Percentiles rank a stretch among this genome's conserved stretches.
Evolutionary conservation across 352 stramenopile genomes (phyloP).

Genomic region (Globisporangium canariense): DNA sequence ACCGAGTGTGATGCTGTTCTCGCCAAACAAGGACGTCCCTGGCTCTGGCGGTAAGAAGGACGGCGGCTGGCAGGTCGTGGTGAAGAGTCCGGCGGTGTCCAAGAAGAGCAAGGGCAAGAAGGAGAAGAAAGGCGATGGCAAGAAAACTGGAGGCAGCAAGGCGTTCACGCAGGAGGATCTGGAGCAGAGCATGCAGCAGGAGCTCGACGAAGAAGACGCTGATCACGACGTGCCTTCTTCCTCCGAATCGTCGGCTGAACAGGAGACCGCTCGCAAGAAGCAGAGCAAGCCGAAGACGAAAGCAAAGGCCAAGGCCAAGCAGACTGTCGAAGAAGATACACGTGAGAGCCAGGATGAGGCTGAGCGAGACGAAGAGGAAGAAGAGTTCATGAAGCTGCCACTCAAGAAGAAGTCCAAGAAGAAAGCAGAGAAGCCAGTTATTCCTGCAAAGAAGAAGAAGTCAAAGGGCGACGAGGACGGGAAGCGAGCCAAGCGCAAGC

Average conservation of each 20-base stretch:
- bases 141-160: background rate
- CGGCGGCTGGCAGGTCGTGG: slow-evolving; percentile 51
- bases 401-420: slow-evolving; percentile 49
- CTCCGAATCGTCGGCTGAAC: slow-evolving; percentile 17
- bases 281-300: slow-evolving; percentile 19
- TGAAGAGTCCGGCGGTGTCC: slow-evolving; percentile 48
- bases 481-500: slow-evolving; percentile 38
- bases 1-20: slow-evolving; percentile 39
- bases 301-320: background rate
- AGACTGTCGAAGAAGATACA: background rate
- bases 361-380: slow-evolving; percentile 17
- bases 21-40: slow-evolving; percentile 36
- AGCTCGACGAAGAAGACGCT: slow-evolving; percentile 31
- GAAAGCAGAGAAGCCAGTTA: slow-evolving; percentile 18
- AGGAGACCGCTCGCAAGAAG: slow-evolving; percentile 21
- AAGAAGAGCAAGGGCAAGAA: slow-evolving; percentile 18
- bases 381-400: slow-evolving; percentile 33
- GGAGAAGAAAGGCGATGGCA: slow-evolving; percentile 6
- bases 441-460: slow-evolving; percentile 8
- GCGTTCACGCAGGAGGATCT: slow-evolving; percentile 53
- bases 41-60: slow-evolving; percentile 13
- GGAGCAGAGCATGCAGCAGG: slow-evolving; percentile 61
- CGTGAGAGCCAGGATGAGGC: slow-evolving; percentile 9
- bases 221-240: slow-evolving; percentile 19
- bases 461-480: background rate